Conservation (phyloP, 2,329 filamentous ascomycete genomes). For the Colletotrichum cereale region DNA sequence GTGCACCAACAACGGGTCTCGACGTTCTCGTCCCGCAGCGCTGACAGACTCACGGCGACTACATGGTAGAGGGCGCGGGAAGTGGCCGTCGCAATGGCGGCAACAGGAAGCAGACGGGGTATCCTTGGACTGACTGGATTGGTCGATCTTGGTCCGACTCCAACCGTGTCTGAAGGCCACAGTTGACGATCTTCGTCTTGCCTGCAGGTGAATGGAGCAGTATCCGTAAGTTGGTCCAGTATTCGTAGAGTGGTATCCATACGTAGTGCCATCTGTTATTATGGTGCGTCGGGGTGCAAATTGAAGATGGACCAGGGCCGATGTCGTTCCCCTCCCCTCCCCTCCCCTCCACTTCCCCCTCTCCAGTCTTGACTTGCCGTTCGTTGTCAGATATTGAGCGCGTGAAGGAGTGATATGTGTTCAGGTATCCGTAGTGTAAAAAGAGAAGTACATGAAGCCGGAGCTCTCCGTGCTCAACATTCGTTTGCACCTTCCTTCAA, state of each 20-base stretch:
- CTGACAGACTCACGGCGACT: neutral
- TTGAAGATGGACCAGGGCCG: neutral
- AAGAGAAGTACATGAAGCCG: neutral
- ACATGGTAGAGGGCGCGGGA: neutral
- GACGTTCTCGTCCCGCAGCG: neutral
- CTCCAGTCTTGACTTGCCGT: neutral
- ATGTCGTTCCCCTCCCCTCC: neutral
- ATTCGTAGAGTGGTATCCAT: neutral
- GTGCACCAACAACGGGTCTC: neutral
- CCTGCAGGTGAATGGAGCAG: neutral
- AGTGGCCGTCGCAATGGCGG: neutral
- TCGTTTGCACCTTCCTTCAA: neutral
- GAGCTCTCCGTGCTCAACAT: neutral
- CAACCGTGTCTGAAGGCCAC: neutral
- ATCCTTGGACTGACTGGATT: neutral
- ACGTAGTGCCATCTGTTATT: constrained; percentile 6
- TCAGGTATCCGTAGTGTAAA: too few relatives aligned
- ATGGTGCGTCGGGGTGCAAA: neutral
- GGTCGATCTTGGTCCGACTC: neutral
- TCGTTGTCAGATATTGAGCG: constrained; percentile 1
- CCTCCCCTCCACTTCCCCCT: neutral
- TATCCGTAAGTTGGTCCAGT: neutral
- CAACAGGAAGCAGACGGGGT: too few relatives aligned
- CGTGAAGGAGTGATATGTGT: neutral
- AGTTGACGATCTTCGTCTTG: constrained; percentile 1